Base-by-base conservation (phyloP, 768 basidiomycete species). In the Phanerochaete carnosa region DNA sequence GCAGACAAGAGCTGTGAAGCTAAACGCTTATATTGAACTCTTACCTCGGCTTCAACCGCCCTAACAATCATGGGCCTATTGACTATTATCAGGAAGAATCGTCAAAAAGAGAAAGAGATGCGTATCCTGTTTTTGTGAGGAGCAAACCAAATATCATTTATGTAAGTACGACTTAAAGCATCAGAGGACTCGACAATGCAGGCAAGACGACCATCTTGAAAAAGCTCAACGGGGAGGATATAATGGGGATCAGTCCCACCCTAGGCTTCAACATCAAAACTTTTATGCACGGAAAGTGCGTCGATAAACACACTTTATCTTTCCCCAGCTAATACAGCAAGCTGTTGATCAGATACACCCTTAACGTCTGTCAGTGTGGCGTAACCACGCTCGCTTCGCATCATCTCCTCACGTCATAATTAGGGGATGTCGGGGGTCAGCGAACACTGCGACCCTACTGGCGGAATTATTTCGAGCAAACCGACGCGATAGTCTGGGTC, bases 181-280 rank as follows among this genome's bases (percentile, higher is more conserved):
- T 35, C 70, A 98, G 96, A 46, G 96, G 97, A 9, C 85, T 99
- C 16, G 97, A 98, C 73, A 98, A 99, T 70, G 97, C 96, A 1
- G 97, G 97, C 56, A 98, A 99, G 80, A 98, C 97, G 1, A 99
- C 96, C 1, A 97, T 98, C 65, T 75, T 98, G 60, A 98, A 98
- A 79, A 93, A 92, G 73, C 80, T 98, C 63, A 95, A 92, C 63
- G 90, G 87, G 23, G 96, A 98, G 75, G 92, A 96, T 74, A 94
- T 96, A 66, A 81, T 80, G 68, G 83, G 80, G 55, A 87, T 98
- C 58, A 93, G 90, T 68, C 97, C 97, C 1, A 98, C 97, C 11
- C 79, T 99, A 15, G 97, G 97, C 12, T 99, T 99, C 82, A 97
- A 98, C 73, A 99, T 98, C 81, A 96, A 95, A 80, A 97, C 96